These are phyloP conservation scores for Helicostylum pulchrum DNA, from an alignment of 192 early-diverging fungal species.

Conservation along the genomic window DNA sequence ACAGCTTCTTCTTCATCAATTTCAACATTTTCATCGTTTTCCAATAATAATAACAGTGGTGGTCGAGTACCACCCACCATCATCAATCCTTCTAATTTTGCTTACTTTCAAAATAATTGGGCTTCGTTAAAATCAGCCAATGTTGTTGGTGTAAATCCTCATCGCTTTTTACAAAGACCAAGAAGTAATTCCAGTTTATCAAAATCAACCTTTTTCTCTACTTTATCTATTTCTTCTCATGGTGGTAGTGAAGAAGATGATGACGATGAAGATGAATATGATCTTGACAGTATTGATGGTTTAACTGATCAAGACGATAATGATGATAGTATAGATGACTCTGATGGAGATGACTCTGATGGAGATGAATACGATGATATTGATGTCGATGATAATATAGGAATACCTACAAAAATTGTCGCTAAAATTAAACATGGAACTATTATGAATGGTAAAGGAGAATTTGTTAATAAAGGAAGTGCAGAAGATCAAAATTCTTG, in stretches of 20 bases:
- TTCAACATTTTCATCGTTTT: constrained; percentile 17
- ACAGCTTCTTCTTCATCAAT: constrained; percentile 26
- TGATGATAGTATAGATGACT: background rate
- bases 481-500: constrained; percentile 10
- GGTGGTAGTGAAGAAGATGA: background rate
- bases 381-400: constrained; percentile 7
- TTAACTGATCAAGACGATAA: constrained; percentile 17
- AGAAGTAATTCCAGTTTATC: constrained; percentile 24
- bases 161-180: constrained; percentile 16
- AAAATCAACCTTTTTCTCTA: constrained; percentile 18
- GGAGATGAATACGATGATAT: constrained; percentile 4
- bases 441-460: constrained; percentile 37
- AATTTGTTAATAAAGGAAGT: constrained; percentile 22
- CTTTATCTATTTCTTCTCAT: constrained; percentile 4
- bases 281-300: constrained; percentile 26
- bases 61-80: constrained; percentile 25
- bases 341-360: background rate
- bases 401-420: constrained; percentile 16
- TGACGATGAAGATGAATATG: constrained; percentile 16
- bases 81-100: constrained; percentile 18
- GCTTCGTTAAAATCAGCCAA: constrained; percentile 1
- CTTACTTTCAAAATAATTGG: constrained; percentile 14
- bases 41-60: background rate
- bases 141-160: constrained; percentile 16
- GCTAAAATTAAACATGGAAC: constrained; percentile 34